Evolutionary conservation across 371 early-diverging fungal genomes (phyloP).

Genomic region (Zancudomyces culisetae): DNA sequence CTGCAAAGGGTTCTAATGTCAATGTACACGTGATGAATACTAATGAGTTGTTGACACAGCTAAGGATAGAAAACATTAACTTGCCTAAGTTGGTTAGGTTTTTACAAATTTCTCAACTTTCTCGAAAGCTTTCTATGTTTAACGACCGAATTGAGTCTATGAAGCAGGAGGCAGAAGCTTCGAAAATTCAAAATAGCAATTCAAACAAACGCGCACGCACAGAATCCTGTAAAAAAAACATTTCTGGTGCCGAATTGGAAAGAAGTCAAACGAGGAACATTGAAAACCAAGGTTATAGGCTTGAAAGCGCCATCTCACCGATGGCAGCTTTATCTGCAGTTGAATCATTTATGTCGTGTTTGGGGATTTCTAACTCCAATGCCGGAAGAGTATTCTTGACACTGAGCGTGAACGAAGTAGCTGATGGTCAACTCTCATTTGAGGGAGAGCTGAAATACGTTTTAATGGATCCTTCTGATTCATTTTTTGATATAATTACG

Average conservation of each 20-base stretch:
- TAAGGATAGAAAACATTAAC: conserved; percentile 60
- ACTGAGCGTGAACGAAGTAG: neutral
- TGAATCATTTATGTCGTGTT: conserved; percentile 16
- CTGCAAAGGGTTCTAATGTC: neutral
- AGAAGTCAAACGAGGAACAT: neutral
- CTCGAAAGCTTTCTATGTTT: conserved; percentile 20
- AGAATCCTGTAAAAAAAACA: too few relatives aligned
- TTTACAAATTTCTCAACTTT: conserved; percentile 46
- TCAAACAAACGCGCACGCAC: neutral
- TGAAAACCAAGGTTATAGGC: neutral
- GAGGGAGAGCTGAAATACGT: conserved; percentile 38
- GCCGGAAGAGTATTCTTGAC: conserved; percentile 11
- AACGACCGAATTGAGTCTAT: neutral
- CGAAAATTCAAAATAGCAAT: neutral
- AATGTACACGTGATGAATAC: conserved; percentile 23
- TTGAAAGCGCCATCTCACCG: conserved; percentile 1
- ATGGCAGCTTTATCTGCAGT: conserved; percentile 13
- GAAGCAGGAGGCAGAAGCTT: conserved; percentile 1
- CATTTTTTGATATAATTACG: conserved; percentile 55
- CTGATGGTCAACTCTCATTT: neutral
- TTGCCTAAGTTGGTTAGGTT: conserved; percentile 60
- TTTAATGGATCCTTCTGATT: conserved; percentile 66
- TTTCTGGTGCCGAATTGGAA: too few relatives aligned
- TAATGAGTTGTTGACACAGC: conserved; percentile 46
- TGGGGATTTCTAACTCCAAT: conserved; percentile 10